Evolutionary conservation across 495 filamentous ascomycete genomes (phyloP).

Genomic region (Aspergillus nidulans): DNA sequence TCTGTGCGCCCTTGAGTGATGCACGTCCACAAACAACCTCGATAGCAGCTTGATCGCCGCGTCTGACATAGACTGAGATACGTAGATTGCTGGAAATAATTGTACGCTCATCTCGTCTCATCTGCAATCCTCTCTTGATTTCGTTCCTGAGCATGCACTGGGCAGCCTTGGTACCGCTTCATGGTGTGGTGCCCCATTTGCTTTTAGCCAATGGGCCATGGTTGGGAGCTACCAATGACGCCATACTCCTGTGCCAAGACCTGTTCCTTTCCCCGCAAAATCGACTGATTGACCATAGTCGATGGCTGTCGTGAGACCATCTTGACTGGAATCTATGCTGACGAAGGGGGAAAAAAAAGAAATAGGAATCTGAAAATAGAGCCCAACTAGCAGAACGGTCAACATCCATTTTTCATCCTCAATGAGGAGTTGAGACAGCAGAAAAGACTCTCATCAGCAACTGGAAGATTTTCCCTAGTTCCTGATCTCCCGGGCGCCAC

Average conservation of each 20-base stretch:
- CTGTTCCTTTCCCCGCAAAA: constrained; percentile 2
- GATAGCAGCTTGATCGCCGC: not conserved
- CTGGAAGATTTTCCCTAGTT: not conserved
- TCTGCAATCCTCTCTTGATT: not conserved
- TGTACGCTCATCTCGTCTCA: not conserved
- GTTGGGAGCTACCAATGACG: constrained; percentile 6
- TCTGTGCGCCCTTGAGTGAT: not conserved
- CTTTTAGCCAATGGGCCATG: not conserved
- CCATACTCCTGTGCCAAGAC: not conserved
- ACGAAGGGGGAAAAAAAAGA: not conserved
- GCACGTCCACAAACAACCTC: not conserved
- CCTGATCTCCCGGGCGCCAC: constrained; percentile 4
- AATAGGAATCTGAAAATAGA: not conserved
- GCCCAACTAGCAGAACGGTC: not conserved
- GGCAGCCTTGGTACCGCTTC: no score
- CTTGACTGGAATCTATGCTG: not conserved
- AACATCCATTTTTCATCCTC: not conserved
- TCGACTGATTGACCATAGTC: not conserved
- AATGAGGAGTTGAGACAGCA: not conserved
- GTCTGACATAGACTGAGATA: no score
- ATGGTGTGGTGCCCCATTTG: not conserved
- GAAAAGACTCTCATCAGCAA: not conserved
- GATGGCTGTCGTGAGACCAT: not conserved
- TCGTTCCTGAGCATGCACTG: not conserved
- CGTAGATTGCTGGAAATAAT: no score